These are phyloP conservation scores for Arabis alpina DNA, from an alignment of 345 rosid species.

Conservation along the genomic window DNA sequence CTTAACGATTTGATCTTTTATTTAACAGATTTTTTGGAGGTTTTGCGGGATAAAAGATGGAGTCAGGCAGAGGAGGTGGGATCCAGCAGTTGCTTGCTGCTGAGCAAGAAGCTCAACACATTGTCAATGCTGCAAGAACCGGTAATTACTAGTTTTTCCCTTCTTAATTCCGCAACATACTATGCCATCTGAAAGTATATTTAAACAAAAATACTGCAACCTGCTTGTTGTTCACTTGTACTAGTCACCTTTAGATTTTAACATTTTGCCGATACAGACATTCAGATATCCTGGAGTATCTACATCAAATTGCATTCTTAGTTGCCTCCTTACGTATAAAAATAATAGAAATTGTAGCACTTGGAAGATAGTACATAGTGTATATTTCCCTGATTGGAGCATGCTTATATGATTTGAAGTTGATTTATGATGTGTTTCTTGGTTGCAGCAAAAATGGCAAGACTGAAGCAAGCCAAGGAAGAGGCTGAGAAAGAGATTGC, in stretches of 20 bases:
- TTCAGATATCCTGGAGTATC: not conserved
- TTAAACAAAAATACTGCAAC: not conserved
- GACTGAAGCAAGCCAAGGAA: constrained; percentile 93
- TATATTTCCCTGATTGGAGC: no score
- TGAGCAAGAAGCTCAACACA: constrained; percentile 89
- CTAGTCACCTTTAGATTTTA: not conserved
- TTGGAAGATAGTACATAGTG: no score
- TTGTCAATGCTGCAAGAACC: constrained; percentile 71
- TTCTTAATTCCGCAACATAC: not conserved
- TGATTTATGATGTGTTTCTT: not conserved
- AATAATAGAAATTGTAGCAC: no score
- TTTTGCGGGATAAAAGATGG: constrained; percentile 55
- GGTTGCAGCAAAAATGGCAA: constrained; percentile 69
- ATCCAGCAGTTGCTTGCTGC: constrained; percentile 93
- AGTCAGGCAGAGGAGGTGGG: constrained; percentile 70
- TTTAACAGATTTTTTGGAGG: constrained; percentile 27
- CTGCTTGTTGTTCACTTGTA: no score
- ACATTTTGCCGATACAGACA: not conserved
- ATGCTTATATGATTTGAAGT: not conserved
- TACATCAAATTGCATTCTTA: not conserved
- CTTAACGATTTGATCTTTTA: not conserved
- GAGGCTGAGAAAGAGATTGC: constrained; percentile 90
- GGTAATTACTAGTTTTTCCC: constrained; percentile 37
- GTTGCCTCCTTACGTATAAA: no score
- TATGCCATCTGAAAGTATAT: not conserved